phyloP scores from a whole-genome alignment of 2,329 filamentous ascomycete genomes.

The Pseudocercospora ulei region DNA sequence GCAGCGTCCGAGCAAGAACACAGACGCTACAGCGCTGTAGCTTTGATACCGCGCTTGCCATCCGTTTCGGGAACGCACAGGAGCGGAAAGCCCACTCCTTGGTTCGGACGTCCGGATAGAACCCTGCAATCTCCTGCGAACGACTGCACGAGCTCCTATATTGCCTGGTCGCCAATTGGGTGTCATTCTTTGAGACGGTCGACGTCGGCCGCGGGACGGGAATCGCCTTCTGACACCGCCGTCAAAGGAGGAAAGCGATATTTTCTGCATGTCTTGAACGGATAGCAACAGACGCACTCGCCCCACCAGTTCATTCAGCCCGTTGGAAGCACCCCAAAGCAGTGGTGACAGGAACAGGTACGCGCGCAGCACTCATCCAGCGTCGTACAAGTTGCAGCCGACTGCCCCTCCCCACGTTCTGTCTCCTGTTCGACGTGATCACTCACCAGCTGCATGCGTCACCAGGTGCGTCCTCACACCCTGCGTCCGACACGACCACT shows the following conservation, averaged over 20 bases:
- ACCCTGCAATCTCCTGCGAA: conserved; percentile 36
- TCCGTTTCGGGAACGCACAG: conserved; percentile 30
- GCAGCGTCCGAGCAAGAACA: conserved; percentile 23
- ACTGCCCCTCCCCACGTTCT: conserved; percentile 24
- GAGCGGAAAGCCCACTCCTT: conserved; percentile 30
- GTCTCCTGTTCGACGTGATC: conserved; percentile 23
- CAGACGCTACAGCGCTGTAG: conserved; percentile 27
- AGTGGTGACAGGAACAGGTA: conserved; percentile 15
- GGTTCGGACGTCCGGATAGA: conserved; percentile 29
- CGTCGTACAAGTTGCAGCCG: conserved; percentile 33
- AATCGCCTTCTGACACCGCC: conserved; percentile 25
- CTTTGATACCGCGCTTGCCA: conserved; percentile 27
- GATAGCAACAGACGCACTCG: conserved; percentile 30
- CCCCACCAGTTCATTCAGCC: conserved; percentile 23
- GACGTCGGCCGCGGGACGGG: conserved; percentile 18
- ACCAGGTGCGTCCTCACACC: conserved; percentile 29
- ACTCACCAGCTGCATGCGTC: conserved; percentile 32
- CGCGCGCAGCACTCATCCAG: conserved; percentile 23
- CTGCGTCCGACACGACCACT: conserved; percentile 9
- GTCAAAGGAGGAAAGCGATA: conserved; percentile 27
- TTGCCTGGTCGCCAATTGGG: conserved; percentile 20
- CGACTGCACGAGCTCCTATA: conserved; percentile 29
- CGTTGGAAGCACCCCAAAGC: conserved; percentile 12
- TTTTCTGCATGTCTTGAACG: conserved; percentile 32
- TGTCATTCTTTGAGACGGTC: conserved; percentile 22